Conservation (phyloP, 441 rosid species). For the Breynia disticha region DNA sequence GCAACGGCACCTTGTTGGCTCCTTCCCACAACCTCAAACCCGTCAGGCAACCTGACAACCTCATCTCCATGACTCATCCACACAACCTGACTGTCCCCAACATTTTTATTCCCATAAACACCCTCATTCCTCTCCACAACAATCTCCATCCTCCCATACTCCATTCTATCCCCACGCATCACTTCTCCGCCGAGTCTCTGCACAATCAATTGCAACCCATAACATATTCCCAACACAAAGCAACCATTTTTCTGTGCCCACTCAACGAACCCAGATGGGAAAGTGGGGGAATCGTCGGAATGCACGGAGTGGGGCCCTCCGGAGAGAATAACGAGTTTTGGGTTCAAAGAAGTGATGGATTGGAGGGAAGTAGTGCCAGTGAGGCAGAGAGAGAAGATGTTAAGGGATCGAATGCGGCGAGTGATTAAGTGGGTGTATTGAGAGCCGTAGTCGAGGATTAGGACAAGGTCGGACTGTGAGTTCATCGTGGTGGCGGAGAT, state of each 20-base stretch:
- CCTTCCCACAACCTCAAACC: slow-evolving; percentile 67
- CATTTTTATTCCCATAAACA: slow-evolving; percentile 45
- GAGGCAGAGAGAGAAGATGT: slow-evolving; percentile 75
- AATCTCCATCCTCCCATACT: slow-evolving; percentile 94
- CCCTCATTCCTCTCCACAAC: slow-evolving; percentile 41
- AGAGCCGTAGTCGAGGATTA: slow-evolving; percentile 84
- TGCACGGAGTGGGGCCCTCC: slow-evolving; percentile 96
- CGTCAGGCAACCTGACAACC: slow-evolving; percentile 50
- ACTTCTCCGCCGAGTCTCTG: slow-evolving; percentile 76
- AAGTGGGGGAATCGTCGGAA: slow-evolving; percentile 44
- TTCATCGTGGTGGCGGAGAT: slow-evolving; percentile 13
- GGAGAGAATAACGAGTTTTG: slow-evolving; percentile 75
- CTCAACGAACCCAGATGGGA: slow-evolving; percentile 56
- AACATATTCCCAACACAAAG: slow-evolving; percentile 68
- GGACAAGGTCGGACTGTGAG: slow-evolving; percentile 47
- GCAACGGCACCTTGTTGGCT: slow-evolving; percentile 83
- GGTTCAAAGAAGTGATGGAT: slow-evolving; percentile 47
- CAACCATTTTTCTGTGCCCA: slow-evolving; percentile 59
- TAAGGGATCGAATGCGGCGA: slow-evolving; percentile 70
- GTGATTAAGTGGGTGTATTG: slow-evolving; percentile 91
- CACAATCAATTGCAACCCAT: slow-evolving; percentile 74
- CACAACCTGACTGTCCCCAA: slow-evolving; percentile 62
- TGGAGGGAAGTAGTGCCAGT: slow-evolving; percentile 67
- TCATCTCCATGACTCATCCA: slow-evolving; percentile 99
- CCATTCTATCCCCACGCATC: slow-evolving; percentile 62